These are phyloP conservation scores for Pseudophaeomoniella oleicola DNA, from an alignment of 2,329 filamentous ascomycete species.

Conservation along the genomic window DNA sequence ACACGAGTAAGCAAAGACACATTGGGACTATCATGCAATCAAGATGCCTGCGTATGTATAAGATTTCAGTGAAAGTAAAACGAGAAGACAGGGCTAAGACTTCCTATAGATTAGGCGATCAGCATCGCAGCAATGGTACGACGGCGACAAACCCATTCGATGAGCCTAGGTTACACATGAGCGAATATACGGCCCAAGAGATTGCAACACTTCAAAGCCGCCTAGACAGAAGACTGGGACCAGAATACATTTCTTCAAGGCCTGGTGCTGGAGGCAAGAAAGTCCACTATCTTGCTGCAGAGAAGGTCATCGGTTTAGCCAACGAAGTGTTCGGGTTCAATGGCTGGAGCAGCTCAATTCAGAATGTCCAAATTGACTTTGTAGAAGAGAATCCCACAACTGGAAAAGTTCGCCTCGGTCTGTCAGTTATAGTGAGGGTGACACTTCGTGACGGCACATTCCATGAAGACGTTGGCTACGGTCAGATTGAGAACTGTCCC, in stretches of 20 bases:
- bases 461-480: constrained; percentile 95
- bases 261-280: constrained; percentile 70
- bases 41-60: background rate
- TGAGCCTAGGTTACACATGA: constrained; percentile 52
- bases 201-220: constrained; percentile 77
- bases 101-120: constrained; percentile 10
- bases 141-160: constrained; percentile 61
- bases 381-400: constrained; percentile 70
- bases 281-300: constrained; percentile 87
- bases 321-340: constrained; percentile 97
- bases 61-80: background rate
- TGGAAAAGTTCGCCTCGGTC: constrained; percentile 65
- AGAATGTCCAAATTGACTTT: constrained; percentile 89
- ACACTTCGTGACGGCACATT: constrained; percentile 88
- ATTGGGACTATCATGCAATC: background rate
- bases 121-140: constrained; percentile 11
- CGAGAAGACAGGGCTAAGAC: background rate
- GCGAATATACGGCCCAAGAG: constrained; percentile 74
- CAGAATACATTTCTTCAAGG: constrained; percentile 85
- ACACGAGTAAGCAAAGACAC: too few species aligned
- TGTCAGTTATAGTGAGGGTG: constrained; percentile 82
- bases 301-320: constrained; percentile 89
- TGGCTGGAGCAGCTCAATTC: constrained; percentile 92
- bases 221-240: constrained; percentile 84
- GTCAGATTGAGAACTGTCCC: constrained; percentile 90